Evolutionary conservation across 2,329 filamentous ascomycete genomes (phyloP).

Genomic region (Colletotrichum spinosum): DNA sequence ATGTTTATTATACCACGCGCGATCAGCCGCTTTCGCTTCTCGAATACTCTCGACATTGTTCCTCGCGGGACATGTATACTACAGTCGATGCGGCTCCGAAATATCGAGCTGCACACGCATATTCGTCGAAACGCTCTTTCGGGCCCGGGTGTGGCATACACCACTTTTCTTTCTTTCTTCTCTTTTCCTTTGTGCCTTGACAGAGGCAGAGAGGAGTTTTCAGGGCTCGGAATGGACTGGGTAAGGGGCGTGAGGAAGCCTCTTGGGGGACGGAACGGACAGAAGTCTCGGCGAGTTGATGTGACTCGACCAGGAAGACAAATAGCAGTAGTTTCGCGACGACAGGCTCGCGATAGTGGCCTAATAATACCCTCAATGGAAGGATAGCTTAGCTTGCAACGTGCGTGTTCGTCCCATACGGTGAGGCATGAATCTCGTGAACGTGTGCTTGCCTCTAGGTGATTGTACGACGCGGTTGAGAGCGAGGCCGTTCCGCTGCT

Average conservation of each 20-base stretch:
- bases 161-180: background rate
- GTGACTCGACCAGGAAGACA: conserved; percentile 13
- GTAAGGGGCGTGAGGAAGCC: conserved; percentile 4
- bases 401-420: background rate
- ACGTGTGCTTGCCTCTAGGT: background rate
- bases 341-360: conserved; percentile 21
- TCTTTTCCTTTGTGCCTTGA: background rate
- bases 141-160: conserved; percentile 1
- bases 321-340: conserved; percentile 20
- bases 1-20: conserved; percentile 38
- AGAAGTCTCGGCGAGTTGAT: conserved; percentile 14
- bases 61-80: conserved; percentile 18
- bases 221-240: background rate
- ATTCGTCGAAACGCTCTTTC: conserved; percentile 22
- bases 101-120: conserved; percentile 15
- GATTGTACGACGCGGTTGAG: conserved; percentile 4
- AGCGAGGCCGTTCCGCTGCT: background rate
- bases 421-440: background rate
- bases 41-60: conserved; percentile 32
- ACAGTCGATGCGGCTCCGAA: conserved; percentile 18
- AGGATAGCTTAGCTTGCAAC: conserved; percentile 1
- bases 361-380: conserved; percentile 35
- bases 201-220: conserved; percentile 8
- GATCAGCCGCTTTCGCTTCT: conserved; percentile 37
- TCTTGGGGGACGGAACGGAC: background rate